Percentiles rank a stretch among this genome's conserved stretches.
These are phyloP conservation scores for Sequoia sempervirens DNA, from an alignment of 75 land plant genomes.

Conservation along the genomic window DNA sequence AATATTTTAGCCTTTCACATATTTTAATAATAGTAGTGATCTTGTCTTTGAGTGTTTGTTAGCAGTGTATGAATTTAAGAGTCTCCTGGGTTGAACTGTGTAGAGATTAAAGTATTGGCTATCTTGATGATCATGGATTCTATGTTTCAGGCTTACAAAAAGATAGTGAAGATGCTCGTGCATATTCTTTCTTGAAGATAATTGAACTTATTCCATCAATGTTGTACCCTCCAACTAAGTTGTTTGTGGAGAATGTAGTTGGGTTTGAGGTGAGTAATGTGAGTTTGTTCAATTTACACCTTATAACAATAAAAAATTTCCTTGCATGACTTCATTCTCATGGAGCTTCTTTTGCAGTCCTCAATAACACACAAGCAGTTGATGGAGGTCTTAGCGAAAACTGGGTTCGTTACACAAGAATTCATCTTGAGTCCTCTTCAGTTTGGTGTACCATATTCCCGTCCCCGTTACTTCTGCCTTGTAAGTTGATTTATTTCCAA, in stretches of 20 bases:
- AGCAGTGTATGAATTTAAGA: too few relatives aligned
- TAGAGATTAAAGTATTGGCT: background rate
- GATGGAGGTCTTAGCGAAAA: slow-evolving; percentile 44
- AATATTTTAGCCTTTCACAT: background rate
- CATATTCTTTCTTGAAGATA: slow-evolving; percentile 81
- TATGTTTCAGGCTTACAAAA: slow-evolving; percentile 75
- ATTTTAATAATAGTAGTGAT: background rate
- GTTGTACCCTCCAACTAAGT: slow-evolving; percentile 47
- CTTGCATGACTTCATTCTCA: background rate
- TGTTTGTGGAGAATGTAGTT: slow-evolving; percentile 97
- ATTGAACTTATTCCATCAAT: slow-evolving; percentile 62
- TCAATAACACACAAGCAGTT: slow-evolving; percentile 78
- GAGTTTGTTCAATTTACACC: background rate
- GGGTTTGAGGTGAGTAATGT: slow-evolving; percentile 89
- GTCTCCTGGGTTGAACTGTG: too few relatives aligned
- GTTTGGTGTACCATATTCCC: slow-evolving; percentile 88
- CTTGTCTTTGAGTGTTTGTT: too few relatives aligned
- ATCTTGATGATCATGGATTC: slow-evolving; percentile 6
- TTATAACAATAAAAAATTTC: background rate
- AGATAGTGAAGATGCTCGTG: slow-evolving; percentile 81
- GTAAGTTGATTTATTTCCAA: slow-evolving; percentile 25
- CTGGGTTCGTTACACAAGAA: slow-evolving; percentile 68
- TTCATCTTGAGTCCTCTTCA: slow-evolving; percentile 88
- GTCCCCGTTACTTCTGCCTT: slow-evolving; percentile 95
- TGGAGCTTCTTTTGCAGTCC: slow-evolving; percentile 39